Percentiles rank a stretch among this genome's conserved stretches.
These are phyloP conservation scores for Flagelloscypha sp. DNA, from an alignment of 768 basidiomycete genomes.

Conservation along the genomic window DNA sequence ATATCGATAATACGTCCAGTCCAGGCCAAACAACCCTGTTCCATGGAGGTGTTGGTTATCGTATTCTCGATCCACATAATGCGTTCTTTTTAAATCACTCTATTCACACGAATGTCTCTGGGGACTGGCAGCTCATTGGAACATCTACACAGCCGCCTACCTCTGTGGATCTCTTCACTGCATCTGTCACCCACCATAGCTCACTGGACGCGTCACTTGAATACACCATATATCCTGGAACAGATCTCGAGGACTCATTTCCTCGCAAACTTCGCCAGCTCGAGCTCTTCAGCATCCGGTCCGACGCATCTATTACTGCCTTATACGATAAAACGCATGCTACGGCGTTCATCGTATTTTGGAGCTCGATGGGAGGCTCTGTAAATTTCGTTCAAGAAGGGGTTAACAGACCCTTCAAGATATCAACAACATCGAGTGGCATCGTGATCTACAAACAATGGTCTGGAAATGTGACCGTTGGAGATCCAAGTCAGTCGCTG, in stretches of 20 bases:
- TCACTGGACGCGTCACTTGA: conserved; percentile 27
- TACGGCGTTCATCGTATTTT: conserved; percentile 47
- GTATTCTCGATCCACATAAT: conserved; percentile 30
- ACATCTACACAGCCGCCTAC: conserved; percentile 50
- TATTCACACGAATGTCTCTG: too few species aligned
- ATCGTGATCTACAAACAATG: conserved; percentile 35
- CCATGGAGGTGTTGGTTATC: conserved; percentile 62
- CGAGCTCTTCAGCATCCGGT: conserved; percentile 31
- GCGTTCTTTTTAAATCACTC: conserved; percentile 28
- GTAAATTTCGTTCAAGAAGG: conserved; percentile 26
- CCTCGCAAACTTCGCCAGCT: conserved; percentile 22
- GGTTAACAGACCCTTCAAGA: too few species aligned
- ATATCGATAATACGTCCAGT: conserved; percentile 28
- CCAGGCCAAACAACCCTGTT: conserved; percentile 35
- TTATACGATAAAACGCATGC: conserved; percentile 34
- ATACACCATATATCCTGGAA: conserved; percentile 53
- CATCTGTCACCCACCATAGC: conserved; percentile 44
- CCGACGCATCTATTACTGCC: conserved; percentile 42
- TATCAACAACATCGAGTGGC: too few species aligned
- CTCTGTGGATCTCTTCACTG: conserved; percentile 57
- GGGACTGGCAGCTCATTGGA: conserved; percentile 56
- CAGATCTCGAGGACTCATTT: conserved; percentile 28
- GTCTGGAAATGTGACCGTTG: conserved; percentile 40
- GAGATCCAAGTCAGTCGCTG: conserved; percentile 59
- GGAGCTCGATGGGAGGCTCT: conserved; percentile 40